phyloP scores from a whole-genome alignment of 1,284 basidiomycete species.

The Violaceomyces palustris region DNA sequence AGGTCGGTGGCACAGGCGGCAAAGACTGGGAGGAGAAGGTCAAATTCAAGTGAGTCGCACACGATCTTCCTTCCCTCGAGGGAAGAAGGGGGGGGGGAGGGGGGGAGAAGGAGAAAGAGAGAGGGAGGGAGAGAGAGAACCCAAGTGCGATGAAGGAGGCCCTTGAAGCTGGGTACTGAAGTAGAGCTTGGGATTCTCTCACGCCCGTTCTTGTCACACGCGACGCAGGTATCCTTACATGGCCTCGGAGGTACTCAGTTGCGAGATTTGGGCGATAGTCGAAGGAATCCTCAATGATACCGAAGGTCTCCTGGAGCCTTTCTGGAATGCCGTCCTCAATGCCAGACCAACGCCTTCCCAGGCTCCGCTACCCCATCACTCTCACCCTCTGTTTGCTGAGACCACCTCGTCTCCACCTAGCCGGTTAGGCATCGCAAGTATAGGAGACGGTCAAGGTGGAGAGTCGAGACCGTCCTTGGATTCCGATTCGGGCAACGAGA shows the following conservation, averaged over 20 bases:
- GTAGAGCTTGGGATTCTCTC: too few species aligned
- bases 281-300: constrained; percentile 76
- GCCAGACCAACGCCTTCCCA: constrained; percentile 57
- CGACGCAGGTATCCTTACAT: constrained; percentile 78
- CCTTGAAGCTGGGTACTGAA: too few species aligned
- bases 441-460: too few species aligned
- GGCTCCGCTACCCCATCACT: constrained; percentile 43
- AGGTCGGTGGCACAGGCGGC: constrained; percentile 62
- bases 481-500: neutral
- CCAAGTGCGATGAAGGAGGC: too few species aligned
- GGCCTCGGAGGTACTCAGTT: constrained; percentile 90
- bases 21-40: constrained; percentile 50
- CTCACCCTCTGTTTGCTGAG: constrained; percentile 46
- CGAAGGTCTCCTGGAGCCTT: constrained; percentile 59
- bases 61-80: too few species aligned
- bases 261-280: constrained; percentile 89
- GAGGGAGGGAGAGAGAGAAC: too few species aligned
- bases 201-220: constrained; percentile 8
- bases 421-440: too few species aligned
- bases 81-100: too few species aligned
- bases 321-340: constrained; percentile 89
- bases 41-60: constrained; percentile 42
- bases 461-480: too few species aligned
- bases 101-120: too few species aligned
- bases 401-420: constrained; percentile 1